Percentiles rank a stretch among this genome's conserved stretches.
Evolutionary conservation across 192 early-diverging fungal genomes (phyloP).

Genomic region (Piromyces finnis): DNA sequence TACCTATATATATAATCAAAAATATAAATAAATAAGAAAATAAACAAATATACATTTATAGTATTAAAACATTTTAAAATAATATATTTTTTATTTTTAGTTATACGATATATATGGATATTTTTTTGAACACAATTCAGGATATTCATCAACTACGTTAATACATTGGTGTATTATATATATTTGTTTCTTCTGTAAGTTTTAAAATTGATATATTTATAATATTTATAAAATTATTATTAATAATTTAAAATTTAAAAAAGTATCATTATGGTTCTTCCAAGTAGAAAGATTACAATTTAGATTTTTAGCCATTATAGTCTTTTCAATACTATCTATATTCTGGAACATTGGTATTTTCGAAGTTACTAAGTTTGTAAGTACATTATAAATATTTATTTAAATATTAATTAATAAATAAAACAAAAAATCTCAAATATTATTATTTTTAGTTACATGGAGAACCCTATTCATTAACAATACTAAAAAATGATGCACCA

Average conservation of each 20-base stretch:
- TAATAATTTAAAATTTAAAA: background rate
- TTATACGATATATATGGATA: background rate
- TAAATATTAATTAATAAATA: too few species aligned
- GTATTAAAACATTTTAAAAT: too few species aligned
- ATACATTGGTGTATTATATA: background rate
- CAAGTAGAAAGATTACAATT: background rate
- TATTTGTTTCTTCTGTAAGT: background rate
- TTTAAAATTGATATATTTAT: too few species aligned
- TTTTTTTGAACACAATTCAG: background rate
- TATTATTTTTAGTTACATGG: background rate
- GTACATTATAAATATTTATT: too few species aligned
- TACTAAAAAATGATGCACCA: background rate
- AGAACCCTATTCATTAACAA: background rate
- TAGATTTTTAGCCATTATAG: background rate
- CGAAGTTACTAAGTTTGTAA: background rate
- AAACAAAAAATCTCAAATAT: too few species aligned
- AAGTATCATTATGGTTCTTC: background rate
- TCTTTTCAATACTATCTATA: background rate
- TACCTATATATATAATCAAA: too few species aligned
- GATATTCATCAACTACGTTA: background rate
- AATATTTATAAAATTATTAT: background rate
- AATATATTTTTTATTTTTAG: background rate
- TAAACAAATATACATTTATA: too few species aligned
- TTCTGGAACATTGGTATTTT: background rate
- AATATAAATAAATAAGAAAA: too few species aligned